A percentile compares a stretch with the other conserved stretches of the same genome.
Evolutionary conservation across 1,139 yeast genomes (phyloP).

Genomic region (Oligophagozyma castellii): DNA sequence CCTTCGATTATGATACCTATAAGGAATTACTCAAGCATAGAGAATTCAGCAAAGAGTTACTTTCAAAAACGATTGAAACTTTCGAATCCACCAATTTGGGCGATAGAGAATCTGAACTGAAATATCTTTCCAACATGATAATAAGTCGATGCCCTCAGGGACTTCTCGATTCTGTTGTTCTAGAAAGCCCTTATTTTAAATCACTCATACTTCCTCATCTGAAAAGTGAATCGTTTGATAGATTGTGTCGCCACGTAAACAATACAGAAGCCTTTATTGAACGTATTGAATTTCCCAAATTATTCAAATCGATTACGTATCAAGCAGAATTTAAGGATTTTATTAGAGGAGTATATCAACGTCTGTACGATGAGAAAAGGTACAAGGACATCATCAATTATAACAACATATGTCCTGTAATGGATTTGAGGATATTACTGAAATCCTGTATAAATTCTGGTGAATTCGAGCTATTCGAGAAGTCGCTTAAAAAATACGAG

Average conservation of each 20-base stretch:
- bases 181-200: slow-evolving; percentile 9
- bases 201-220: slow-evolving; percentile 12
- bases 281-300: slow-evolving; percentile 16
- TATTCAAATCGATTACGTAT: slow-evolving; percentile 16
- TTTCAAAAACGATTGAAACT: neutral
- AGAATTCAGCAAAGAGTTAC: slow-evolving; percentile 10
- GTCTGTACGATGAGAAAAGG: slow-evolving; percentile 10
- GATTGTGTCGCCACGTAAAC: slow-evolving; percentile 8
- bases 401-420: slow-evolving; percentile 16
- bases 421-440: slow-evolving; percentile 13
- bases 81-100: neutral
- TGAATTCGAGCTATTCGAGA: slow-evolving; percentile 9
- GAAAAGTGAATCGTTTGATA: slow-evolving; percentile 11
- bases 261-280: slow-evolving; percentile 9
- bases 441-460: slow-evolving; percentile 19
- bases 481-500: slow-evolving; percentile 9
- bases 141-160: slow-evolving; percentile 8
- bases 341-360: slow-evolving; percentile 12
- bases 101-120: slow-evolving; percentile 12
- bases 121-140: slow-evolving; percentile 11
- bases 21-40: slow-evolving; percentile 12
- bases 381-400: slow-evolving; percentile 12
- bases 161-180: slow-evolving; percentile 7
- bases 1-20: slow-evolving; percentile 23
- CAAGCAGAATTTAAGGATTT: slow-evolving; percentile 19